Evolutionary conservation across 2,329 filamentous ascomycete species (phyloP), one percentile per base, ranked within the genome.

Genomic region (Ascochyta lentis): DNA sequence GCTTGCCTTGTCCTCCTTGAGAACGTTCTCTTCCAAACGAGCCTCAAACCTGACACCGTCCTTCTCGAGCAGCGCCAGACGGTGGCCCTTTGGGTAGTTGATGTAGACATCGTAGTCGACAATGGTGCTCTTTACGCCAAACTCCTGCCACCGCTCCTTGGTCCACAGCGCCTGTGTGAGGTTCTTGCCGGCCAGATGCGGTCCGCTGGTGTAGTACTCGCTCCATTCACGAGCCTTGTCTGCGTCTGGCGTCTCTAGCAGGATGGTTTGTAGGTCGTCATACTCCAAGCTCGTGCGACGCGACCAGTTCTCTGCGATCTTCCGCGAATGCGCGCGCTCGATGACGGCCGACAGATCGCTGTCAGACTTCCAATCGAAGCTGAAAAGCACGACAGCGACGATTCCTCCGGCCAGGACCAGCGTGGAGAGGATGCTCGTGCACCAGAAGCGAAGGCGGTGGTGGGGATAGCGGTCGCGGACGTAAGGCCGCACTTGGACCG

Each of bases 1-100:
- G 16, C 87, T 92, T 0, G 92, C 96, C 3, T 87, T 84, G 72
- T 99, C 95, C 48, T 96, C 88, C 0, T 91, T 83, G 5, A 98
- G 79, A 2, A 94, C 83, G 69, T 96, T 92, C 75, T 99, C 95
- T 65, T 90, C 86, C 37, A 98, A 78, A 1, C 86, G 88, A 0
- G 93, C 94, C 70, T 92, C 87, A 68, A 89, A 96, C n/a, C 84
- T 81, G 26, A 93, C 82, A 2, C 15, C 27, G 29, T 49, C 54
- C 64, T 74, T 70, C 58, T 80, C 74, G 47, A 82, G 64, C 24
- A 79, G 60, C 9, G 79, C 79, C 54, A 83, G 64, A 15, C 80
- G 73, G 55, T 82, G 79, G 40, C 77, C 77, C 19, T 77, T 64
- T 8, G 81, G 81, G 49, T 83, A 83, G 61, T 83, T 83, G 65